Evolutionary conservation across 75 land plant genomes (phyloP), one percentile per base, ranked within the genome.

Genomic region (Picea glauca): DNA sequence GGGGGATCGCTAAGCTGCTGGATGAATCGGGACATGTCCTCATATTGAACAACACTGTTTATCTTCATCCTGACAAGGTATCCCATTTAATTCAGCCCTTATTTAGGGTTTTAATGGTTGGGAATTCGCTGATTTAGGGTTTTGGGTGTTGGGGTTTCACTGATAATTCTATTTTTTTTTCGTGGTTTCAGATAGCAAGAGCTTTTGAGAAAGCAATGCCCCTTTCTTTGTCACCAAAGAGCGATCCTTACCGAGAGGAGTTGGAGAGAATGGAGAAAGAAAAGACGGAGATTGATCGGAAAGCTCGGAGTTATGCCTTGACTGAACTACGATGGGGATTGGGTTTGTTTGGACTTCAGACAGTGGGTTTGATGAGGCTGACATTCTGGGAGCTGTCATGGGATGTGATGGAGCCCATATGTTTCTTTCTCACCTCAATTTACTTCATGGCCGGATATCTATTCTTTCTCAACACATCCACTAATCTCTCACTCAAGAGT

Each of bases 361-460:
- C 93, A 17, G 72, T 75, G 18, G 76, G 73, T 14, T 86, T 91
- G 76, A 83, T 89, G 83, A 81, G 91, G 78, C 83, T 91, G 38
- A 91, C 95, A 17, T 91, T 89, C 68, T 91, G 91, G 95, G 95
- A 91, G 40, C 82, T 93, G 2, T 84, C 93, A 6, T 93, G 95
- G 95, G 95, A 91, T 62, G 93, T 93, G 23, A 91, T 93, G 95
- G 95, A 93, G 82, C 95, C 95, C 20, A 80, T 93, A 0, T 90
- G 94, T 26, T 93, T 87, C 81, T 93, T 82, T 72, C 84, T 89
- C 33, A 93, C 95, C 0, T 87, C 88, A 14, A 70, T 76, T 61
- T 87, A 87, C 70, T 66, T 87, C 83, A 82, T 93, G 63, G 91
- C 81, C n/a, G 91, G 89, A 74, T 94, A 90, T 75, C 77, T 73